A percentile compares a stretch with the other conserved stretches of the same genome.
Conservation (phyloP, 2,329 filamentous ascomycete species). For the Hypoxylon sp. region DNA sequence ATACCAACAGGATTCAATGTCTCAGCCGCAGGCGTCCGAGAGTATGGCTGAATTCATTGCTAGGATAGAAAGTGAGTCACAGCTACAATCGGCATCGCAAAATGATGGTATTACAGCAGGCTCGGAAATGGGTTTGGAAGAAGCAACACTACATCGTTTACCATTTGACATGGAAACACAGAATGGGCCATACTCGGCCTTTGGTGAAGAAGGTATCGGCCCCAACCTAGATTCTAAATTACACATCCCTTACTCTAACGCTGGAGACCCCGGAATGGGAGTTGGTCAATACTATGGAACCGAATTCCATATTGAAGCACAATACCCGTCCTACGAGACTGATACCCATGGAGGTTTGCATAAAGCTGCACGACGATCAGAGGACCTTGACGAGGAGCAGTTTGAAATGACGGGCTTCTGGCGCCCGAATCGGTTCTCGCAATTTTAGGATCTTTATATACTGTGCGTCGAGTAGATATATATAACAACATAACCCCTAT, state of each 20-base stretch:
- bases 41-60: constrained; percentile 48
- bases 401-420: constrained; percentile 51
- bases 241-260: background rate
- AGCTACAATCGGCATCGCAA: constrained; percentile 2
- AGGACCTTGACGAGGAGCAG: constrained; percentile 33
- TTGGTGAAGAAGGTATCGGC: no score
- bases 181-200: background rate
- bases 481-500: constrained; percentile 12
- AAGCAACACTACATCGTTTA: background rate
- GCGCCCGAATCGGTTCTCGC: constrained; percentile 51
- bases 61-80: constrained; percentile 45
- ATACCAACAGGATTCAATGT: background rate
- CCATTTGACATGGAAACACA: background rate
- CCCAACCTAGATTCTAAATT: background rate
- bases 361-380: background rate
- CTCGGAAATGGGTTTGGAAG: background rate
- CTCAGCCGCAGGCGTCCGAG: constrained; percentile 25
- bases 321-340: background rate
- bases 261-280: background rate
- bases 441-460: constrained; percentile 38
- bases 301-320: constrained; percentile 4
- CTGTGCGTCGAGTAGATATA: constrained; percentile 5
- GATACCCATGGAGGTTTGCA: background rate
- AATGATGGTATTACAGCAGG: background rate
- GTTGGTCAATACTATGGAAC: background rate